phyloP scores from a whole-genome alignment of 352 stramenopile genomes.

The Blastocystis sp. region DNA sequence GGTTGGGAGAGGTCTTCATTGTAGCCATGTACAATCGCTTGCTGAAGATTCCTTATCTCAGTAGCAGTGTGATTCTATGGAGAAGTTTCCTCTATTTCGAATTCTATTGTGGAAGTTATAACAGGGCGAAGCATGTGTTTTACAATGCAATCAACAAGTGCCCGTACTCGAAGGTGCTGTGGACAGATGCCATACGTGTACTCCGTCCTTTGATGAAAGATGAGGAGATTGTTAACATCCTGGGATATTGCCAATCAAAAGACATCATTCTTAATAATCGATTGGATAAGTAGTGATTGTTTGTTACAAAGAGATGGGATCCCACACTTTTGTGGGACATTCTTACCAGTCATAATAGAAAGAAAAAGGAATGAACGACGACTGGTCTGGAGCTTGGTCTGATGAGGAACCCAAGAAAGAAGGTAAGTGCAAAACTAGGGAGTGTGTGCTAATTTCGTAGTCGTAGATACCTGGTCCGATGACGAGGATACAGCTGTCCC shows the following conservation, averaged over 20 bases:
- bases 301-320: slow-evolving; percentile 26
- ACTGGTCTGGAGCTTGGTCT: slow-evolving; percentile 31
- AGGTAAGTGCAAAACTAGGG: not conserved
- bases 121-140: slow-evolving; percentile 42
- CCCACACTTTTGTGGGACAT: not conserved
- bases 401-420: slow-evolving; percentile 28
- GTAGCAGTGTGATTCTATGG: slow-evolving; percentile 9
- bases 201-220: slow-evolving; percentile 44
- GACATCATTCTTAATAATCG: slow-evolving; percentile 4
- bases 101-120: slow-evolving; percentile 20
- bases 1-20: not conserved
- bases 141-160: slow-evolving; percentile 42
- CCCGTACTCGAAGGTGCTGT: slow-evolving; percentile 28
- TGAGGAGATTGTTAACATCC: slow-evolving; percentile 43
- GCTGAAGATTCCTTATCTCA: slow-evolving; percentile 9
- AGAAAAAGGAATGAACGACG: slow-evolving; percentile 19
- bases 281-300: not conserved
- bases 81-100: slow-evolving; percentile 29
- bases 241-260: slow-evolving; percentile 1
- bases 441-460: not conserved
- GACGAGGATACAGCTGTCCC: not conserved
- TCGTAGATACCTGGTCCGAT: slow-evolving; percentile 17
- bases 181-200: slow-evolving; percentile 9
- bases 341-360: not conserved
- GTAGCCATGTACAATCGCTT: slow-evolving; percentile 31